Conservation (phyloP, 1,284 basidiomycete species). For the Cutaneotrichosporon sp. region DNA sequence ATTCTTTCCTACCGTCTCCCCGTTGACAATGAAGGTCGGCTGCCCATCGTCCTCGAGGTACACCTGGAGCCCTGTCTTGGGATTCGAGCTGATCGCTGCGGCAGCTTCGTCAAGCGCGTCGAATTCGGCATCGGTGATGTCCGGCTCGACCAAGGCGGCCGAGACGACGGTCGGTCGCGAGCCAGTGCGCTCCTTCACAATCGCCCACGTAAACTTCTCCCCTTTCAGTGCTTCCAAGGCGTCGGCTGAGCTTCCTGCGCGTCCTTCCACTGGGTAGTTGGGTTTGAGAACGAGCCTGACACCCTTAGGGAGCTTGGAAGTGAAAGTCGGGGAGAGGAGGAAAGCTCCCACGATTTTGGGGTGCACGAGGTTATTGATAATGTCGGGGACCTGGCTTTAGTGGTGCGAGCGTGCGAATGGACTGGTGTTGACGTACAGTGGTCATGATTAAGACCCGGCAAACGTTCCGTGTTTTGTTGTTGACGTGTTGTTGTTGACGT, state of each 20-base stretch:
- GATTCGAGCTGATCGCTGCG: background rate
- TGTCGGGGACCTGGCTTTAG: background rate
- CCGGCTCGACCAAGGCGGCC: background rate
- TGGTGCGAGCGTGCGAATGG: background rate
- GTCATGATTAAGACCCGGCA: too few relatives aligned
- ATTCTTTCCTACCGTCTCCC: background rate
- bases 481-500: too few relatives aligned
- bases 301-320: background rate
- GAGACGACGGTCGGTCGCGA: background rate
- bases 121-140: background rate
- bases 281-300: background rate
- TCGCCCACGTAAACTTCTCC: slow-evolving; percentile 7
- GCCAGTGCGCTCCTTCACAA: background rate
- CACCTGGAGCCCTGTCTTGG: background rate
- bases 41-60: background rate
- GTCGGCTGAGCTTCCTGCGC: background rate
- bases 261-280: background rate
- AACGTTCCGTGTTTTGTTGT: too few relatives aligned
- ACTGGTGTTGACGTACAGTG: background rate
- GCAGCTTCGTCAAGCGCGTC: slow-evolving; percentile 2
- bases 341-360: slow-evolving; percentile 6
- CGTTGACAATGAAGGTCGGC: background rate
- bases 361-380: slow-evolving; percentile 9
- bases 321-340: slow-evolving; percentile 1
- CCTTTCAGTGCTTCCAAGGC: background rate